Evolutionary conservation across 176 grass and related monocot species (phyloP).

Genomic region (Urochloa ruziziensis): DNA sequence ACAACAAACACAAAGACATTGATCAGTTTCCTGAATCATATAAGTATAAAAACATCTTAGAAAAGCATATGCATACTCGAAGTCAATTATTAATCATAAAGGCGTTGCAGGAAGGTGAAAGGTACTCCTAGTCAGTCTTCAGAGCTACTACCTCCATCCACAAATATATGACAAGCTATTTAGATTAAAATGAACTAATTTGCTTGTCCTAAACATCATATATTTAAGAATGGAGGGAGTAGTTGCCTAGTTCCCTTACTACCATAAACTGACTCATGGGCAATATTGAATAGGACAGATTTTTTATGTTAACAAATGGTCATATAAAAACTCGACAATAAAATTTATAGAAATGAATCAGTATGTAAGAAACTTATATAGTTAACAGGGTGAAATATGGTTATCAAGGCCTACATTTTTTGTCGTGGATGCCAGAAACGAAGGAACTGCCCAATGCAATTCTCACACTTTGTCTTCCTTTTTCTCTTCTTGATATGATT

Average conservation of each 20-base stretch:
- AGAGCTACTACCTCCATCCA: too few relatives aligned
- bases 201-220: too few relatives aligned
- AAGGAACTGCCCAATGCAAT: constrained; percentile 61
- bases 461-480: constrained; percentile 51
- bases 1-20: neutral
- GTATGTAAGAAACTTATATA: neutral
- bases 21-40: neutral
- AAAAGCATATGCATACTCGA: neutral
- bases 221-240: too few relatives aligned
- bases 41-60: neutral
- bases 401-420: constrained; percentile 36
- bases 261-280: neutral
- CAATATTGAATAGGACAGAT: neutral
- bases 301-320: neutral
- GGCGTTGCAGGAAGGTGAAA: neutral
- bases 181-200: too few relatives aligned
- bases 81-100: neutral
- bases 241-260: neutral
- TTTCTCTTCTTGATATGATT: constrained; percentile 44
- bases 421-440: constrained; percentile 57
- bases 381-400: neutral
- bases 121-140: neutral
- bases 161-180: too few relatives aligned
- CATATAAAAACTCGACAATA: neutral
- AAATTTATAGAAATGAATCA: too few relatives aligned